A percentile compares a stretch with the other conserved stretches of the same genome.
These are phyloP conservation scores for Dinochytrium kinnereticum DNA, from an alignment of 371 early-diverging fungal genomes.

Conservation along the genomic window DNA sequence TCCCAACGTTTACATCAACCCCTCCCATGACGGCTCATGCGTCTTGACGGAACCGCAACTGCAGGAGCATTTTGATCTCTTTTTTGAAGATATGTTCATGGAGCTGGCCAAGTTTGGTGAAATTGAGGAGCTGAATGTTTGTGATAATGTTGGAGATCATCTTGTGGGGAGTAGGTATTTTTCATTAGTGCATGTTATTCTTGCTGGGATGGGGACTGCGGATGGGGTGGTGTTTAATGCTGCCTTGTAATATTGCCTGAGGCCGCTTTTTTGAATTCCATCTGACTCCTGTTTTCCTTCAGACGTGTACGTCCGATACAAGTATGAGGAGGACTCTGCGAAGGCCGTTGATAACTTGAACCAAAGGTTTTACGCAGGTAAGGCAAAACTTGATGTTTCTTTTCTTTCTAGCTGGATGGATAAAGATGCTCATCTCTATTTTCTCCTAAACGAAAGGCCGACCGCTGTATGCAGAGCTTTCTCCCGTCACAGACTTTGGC, in stretches of 20 bases:
- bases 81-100: conserved; percentile 96
- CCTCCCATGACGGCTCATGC: conserved; percentile 79
- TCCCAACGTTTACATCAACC: conserved; percentile 95
- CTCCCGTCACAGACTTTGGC: conserved; percentile 95
- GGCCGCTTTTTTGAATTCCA: no score
- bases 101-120: conserved; percentile 97
- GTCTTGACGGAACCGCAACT: conserved; percentile 74
- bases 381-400: conserved; percentile 19
- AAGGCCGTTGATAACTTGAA: conserved; percentile 90
- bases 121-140: conserved; percentile 91
- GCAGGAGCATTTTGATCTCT: conserved; percentile 93
- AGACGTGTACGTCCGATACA: conserved; percentile 93
- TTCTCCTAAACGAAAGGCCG: conserved; percentile 57
- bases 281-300: conserved; percentile 19
- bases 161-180: conserved; percentile 78
- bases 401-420: background rate
- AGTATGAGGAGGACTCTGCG: conserved; percentile 90
- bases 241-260: no score
- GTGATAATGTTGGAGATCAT: conserved; percentile 98
- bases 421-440: background rate
- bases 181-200: background rate
- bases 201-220: no score
- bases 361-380: conserved; percentile 93
- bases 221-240: no score
- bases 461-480: conserved; percentile 94